These are phyloP conservation scores for Epichloe uncinata DNA, from an alignment of 2,329 filamentous ascomycete genomes.

Conservation along the genomic window DNA sequence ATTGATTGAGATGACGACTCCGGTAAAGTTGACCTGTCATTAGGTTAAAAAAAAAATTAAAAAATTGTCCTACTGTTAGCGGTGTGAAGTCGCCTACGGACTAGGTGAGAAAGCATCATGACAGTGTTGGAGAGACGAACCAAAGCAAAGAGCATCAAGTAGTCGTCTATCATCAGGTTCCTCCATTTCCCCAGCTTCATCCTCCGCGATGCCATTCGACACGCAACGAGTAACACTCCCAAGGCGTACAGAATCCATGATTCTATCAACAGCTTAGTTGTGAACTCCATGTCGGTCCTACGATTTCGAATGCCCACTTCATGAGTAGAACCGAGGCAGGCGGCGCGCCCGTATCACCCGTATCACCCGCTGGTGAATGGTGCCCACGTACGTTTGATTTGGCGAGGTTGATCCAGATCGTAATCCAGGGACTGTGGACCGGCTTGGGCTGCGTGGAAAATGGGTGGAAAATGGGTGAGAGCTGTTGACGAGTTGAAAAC, in stretches of 20 bases:
- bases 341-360: not conserved
- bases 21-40: conserved; percentile 14
- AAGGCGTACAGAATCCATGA: conserved; percentile 18
- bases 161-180: conserved; percentile 42
- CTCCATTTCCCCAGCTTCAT: conserved; percentile 29
- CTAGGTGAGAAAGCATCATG: not conserved
- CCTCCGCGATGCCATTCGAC: conserved; percentile 17
- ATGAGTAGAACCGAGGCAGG: not conserved
- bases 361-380: too few species aligned
- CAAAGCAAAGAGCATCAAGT: conserved; percentile 38
- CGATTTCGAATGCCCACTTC: not conserved
- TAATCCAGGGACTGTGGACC: too few species aligned
- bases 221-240: conserved; percentile 14
- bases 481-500: too few species aligned
- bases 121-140: conserved; percentile 12
- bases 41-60: too few species aligned
- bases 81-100: not conserved
- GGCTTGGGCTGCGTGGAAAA: too few species aligned
- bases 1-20: conserved; percentile 29
- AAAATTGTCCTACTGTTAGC: not conserved
- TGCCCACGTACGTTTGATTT: too few species aligned
- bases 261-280: conserved; percentile 14
- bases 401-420: too few species aligned
- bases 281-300: conserved; percentile 13
- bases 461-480: too few species aligned